phyloP scores from a whole-genome alignment of 2,329 filamentous ascomycete species.

The Colletotrichum gigasporum region DNA sequence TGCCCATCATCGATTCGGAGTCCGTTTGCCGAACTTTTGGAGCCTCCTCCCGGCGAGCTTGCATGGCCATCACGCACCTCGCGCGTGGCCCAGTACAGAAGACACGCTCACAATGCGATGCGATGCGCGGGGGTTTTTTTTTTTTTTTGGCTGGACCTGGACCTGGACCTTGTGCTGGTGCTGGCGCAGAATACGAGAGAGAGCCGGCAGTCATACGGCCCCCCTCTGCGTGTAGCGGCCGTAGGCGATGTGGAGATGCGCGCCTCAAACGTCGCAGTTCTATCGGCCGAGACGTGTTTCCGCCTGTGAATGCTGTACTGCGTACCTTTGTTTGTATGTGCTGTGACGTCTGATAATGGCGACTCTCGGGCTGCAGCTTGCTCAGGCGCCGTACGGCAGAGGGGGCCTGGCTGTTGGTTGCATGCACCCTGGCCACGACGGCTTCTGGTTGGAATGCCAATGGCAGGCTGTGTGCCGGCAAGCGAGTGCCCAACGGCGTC shows the following conservation, averaged over 20 bases:
- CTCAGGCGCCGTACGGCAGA: conserved; percentile 7
- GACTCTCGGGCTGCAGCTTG: conserved; percentile 25
- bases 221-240: conserved; percentile 17
- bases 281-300: conserved; percentile 31
- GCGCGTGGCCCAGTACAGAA: not conserved
- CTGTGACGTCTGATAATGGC: conserved; percentile 29
- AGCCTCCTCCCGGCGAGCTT: not conserved
- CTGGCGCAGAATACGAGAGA: conserved; percentile 3
- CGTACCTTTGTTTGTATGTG: conserved; percentile 1
- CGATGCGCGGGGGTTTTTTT: not conserved
- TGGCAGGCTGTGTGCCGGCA: not conserved
- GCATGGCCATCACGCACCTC: not conserved
- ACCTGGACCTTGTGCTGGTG: too few species aligned
- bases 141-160: not conserved
- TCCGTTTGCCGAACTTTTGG: conserved; percentile 1
- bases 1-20: not conserved
- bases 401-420: conserved; percentile 16
- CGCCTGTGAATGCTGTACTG: conserved; percentile 6
- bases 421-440: conserved; percentile 15
- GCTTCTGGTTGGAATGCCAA: conserved; percentile 24
- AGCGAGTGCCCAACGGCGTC: conserved; percentile 13
- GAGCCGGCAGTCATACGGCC: not conserved
- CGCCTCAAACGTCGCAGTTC: conserved; percentile 20
- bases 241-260: conserved; percentile 19
- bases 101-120: too few species aligned